Base-by-base conservation (phyloP, 306 rosid species). In the Vachellia collinsii region DNA sequence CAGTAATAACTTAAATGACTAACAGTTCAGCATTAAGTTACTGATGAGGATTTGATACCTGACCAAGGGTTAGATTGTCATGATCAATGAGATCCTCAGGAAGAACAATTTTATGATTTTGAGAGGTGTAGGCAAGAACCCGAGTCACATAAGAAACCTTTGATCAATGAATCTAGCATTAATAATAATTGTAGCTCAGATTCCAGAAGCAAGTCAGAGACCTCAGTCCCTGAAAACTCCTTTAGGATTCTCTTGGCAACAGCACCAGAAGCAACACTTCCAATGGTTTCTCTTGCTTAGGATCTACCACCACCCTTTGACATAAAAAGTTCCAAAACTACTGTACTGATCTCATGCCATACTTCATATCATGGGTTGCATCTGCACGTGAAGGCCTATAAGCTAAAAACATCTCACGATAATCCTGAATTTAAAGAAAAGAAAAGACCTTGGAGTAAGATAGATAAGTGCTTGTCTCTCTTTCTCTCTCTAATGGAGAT, bases 321-420 rank as follows among this genome's bases (percentile, higher is more conserved):
- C 20, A 84, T 54, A 72, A 53, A 19, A 67, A 76, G 64, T 65
- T 70, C 29, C 58, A 75, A 54, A 71, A 50, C 17, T 23, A 29
- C 98, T 93, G 92, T 82, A 95, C 92, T 38, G 93, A 76, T 87
- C 99, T 91, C 80, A 90, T 85, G 65, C 99, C 98, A 37, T 93
- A 95, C 89, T 95, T 95, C 96, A 89, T 89, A 88, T 95, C 99
- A 81, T 95, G 91, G 66, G 99, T 95, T 77, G 97, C 98, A 86
- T 93, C 99, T 1, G 99, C 99, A 84, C 93, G 99, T 54, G 98
- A 95, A 68, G 97, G 98, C 88, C 99, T 88, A 77, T 95, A 93
- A 43, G 98, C 98, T 70, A 54, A 2, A 20, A 95, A 88, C 99
- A 95, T 95, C 87, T 95, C 99, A 0, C 74, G 87, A 64, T 95